These are phyloP conservation scores for Kuraishia hungarica DNA, from an alignment of 805 yeast genomes.

Conservation along the genomic window DNA sequence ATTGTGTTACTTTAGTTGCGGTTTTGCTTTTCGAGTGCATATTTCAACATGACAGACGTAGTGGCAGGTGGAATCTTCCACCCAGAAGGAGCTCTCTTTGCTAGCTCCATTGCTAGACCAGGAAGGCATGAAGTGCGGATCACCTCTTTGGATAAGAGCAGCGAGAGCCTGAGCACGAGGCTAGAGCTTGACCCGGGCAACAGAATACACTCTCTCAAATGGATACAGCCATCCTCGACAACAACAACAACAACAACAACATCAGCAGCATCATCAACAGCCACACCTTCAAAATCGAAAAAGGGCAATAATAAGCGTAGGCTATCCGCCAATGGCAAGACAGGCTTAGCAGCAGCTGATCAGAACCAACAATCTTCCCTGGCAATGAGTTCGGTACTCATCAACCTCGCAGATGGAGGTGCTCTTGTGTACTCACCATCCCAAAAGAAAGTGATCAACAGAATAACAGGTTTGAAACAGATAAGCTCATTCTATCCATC, in stretches of 20 bases:
- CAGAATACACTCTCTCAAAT: slow-evolving; percentile 2
- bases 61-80: neutral
- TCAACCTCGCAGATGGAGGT: slow-evolving; percentile 2
- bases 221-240: neutral
- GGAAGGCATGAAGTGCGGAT: neutral
- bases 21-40: no score
- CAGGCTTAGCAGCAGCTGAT: neutral
- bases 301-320: neutral
- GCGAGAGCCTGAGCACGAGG: neutral
- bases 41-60: neutral
- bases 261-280: neutral
- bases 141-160: neutral
- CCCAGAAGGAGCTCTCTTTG: neutral
- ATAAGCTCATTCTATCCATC: slow-evolving; percentile 18
- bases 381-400: neutral
- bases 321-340: neutral
- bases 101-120: neutral
- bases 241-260: neutral
- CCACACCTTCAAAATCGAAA: neutral
- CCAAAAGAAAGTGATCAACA: slow-evolving; percentile 26
- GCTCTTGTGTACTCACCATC: slow-evolving; percentile 13
- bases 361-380: neutral
- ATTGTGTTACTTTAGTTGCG: no score
- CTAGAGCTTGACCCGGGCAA: neutral
- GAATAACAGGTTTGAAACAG: slow-evolving; percentile 23